Evolutionary conservation across 768 basidiomycete genomes (phyloP), one percentile per base, ranked within the genome.

Genomic region (Holtermanniella nyarrowii): DNA sequence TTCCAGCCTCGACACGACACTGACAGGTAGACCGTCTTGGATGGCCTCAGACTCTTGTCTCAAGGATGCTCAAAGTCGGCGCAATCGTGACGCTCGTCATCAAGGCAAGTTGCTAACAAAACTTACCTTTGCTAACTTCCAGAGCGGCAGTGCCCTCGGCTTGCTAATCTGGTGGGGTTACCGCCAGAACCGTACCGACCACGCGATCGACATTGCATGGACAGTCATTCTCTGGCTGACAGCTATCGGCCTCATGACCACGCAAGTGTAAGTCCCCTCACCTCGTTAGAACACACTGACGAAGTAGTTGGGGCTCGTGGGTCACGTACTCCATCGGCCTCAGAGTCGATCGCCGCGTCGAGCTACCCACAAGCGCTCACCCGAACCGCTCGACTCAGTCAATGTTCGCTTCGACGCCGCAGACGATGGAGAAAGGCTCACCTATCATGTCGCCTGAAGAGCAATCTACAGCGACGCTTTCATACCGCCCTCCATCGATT

Each of bases 131-230:
- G n/a, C 13, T 16, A 23, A 10, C 45, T 46, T 24, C 3, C 25
- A 63, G 62, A 49, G 50, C 18, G 62, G 55, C 12, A 51, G 48
- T 31, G 60, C 62, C 1, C 26, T 57, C 21, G 62, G 50, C n/a
- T 22, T 64, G 21, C 42, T 64, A 20, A 55, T 61, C 3, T 64
- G 55, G 22, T 64, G 62, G 62, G 60, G 54, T 10, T 22, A 61
- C 7, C 44, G 61, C 26, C 60, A 64, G 48, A 45, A 48, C 13
- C 45, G 50, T 42, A 22, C 31, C 10, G 52, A 59, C 40, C 44
- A 53, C 24, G 21, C 62, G 2, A 61, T 64, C 39, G 57, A 61
- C 42, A 45, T 22, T 3, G 62, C 41, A 5, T 64, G 58, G 57
- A 54, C 59, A 4, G 51, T 41, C 16, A 25, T 61, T 21, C 46